phyloP scores from a whole-genome alignment of 2,329 filamentous ascomycete species.

The Penicillium italicum region DNA sequence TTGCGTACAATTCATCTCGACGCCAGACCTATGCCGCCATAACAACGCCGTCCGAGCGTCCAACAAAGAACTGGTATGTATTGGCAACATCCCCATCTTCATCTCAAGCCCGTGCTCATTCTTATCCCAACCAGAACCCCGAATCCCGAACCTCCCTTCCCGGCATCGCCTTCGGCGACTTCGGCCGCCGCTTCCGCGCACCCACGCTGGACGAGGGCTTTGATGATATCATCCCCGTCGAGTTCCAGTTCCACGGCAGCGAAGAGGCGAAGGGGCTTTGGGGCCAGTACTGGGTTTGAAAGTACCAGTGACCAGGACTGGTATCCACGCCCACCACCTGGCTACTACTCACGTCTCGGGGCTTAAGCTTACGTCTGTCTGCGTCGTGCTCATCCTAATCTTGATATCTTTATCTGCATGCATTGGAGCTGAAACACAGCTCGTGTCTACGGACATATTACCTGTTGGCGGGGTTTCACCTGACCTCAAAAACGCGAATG shows the following conservation, averaged over 20 bases:
- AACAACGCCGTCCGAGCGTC: conserved; percentile 81
- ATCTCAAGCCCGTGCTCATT: not conserved
- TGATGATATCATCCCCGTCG: conserved; percentile 68
- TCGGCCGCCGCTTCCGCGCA: conserved; percentile 66
- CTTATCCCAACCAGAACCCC: conserved; percentile 57
- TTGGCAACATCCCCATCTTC: not conserved
- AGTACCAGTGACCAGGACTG: not conserved
- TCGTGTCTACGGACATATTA: not conserved
- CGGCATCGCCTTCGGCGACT: conserved; percentile 74
- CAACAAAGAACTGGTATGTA: conserved; percentile 42
- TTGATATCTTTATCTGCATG: not conserved
- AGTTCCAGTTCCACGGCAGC: conserved; percentile 71
- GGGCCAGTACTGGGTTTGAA: conserved; percentile 71
- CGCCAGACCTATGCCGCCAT: conserved; percentile 69
- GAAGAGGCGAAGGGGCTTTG: conserved; percentile 67
- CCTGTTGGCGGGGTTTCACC: not conserved
- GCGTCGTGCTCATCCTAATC: not conserved
- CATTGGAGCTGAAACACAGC: not conserved
- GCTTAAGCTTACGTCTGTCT: not conserved
- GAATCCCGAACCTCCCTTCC: conserved; percentile 73
- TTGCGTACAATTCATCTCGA: conserved; percentile 78
- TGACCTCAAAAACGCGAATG: not conserved
- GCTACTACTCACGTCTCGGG: no score
- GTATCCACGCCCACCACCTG: not conserved
- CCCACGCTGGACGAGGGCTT: conserved; percentile 77